Evolutionary conservation across 768 basidiomycete genomes (phyloP).

Genomic region (Galerina sulciceps): DNA sequence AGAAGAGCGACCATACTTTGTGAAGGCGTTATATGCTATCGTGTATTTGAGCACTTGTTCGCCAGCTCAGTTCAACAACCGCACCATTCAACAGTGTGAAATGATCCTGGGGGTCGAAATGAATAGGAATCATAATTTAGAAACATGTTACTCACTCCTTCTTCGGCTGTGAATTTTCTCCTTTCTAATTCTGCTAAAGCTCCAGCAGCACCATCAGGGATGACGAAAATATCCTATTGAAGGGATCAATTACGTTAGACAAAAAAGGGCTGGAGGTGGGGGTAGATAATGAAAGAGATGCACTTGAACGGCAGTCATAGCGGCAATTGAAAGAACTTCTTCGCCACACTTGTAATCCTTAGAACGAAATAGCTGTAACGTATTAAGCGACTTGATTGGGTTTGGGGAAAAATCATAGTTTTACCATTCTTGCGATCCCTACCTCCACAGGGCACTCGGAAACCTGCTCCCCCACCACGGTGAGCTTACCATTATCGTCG

Average conservation of each 20-base stretch:
- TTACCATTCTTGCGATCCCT: constrained; percentile 91
- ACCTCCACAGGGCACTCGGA: constrained; percentile 96
- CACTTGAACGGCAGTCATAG: constrained; percentile 93
- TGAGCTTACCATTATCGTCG: constrained; percentile 79
- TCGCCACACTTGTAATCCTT: constrained; percentile 89
- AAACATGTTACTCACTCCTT: constrained; percentile 71
- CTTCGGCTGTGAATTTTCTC: constrained; percentile 96
- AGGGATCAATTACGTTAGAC: not conserved
- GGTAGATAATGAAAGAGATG: constrained; percentile 1
- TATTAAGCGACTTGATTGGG: not conserved
- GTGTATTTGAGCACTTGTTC: not conserved
- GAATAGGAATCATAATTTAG: not conserved
- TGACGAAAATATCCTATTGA: constrained; percentile 84
- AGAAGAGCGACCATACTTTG: constrained; percentile 78
- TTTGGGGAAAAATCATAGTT: constrained; percentile 16
- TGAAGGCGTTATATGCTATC: constrained; percentile 92
- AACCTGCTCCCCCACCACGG: constrained; percentile 79
- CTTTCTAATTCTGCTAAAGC: constrained; percentile 91
- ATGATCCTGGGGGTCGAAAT: constrained; percentile 71
- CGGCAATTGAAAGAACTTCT: constrained; percentile 94
- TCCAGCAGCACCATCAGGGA: constrained; percentile 83
- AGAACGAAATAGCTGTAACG: constrained; percentile 77
- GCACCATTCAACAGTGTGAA: constrained; percentile 90
- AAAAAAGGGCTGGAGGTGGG: not conserved
- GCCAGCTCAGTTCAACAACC: not conserved